A percentile compares a stretch with the other conserved stretches of the same genome.
Evolutionary conservation across 805 yeast species (phyloP).

Genomic region (Yamadazyma insecticola): DNA sequence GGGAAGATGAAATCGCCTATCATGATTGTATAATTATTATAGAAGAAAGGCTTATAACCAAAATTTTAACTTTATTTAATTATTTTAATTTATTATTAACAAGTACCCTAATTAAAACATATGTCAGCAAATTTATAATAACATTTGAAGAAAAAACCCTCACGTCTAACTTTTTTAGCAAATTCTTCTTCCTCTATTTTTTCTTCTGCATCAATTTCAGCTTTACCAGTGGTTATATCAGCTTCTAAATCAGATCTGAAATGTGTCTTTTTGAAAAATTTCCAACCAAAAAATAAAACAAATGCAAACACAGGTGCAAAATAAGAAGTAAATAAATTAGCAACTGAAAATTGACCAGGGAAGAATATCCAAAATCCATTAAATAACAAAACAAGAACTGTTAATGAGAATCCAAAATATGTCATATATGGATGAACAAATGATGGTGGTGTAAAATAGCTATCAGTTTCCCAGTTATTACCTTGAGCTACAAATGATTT

Average conservation of each 20-base stretch:
- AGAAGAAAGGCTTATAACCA: too few species aligned
- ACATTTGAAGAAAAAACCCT: constrained; percentile 18
- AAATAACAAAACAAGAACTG: constrained; percentile 24
- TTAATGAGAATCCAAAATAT: constrained; percentile 20
- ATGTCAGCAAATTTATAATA: constrained; percentile 11
- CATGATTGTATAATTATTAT: too few species aligned
- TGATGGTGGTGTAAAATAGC: constrained; percentile 16
- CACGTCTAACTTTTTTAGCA: constrained; percentile 15
- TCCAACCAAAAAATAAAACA: constrained; percentile 26
- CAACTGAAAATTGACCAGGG: constrained; percentile 30
- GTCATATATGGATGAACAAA: constrained; percentile 23
- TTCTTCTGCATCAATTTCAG: constrained; percentile 32
- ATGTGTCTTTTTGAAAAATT: constrained; percentile 25
- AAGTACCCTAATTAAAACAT: constrained; percentile 10
- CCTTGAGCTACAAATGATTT: constrained; percentile 26
- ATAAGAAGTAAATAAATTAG: constrained; percentile 33
- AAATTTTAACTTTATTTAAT: too few species aligned
- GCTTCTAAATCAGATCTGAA: constrained; percentile 27
- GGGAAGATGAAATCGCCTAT: too few species aligned
- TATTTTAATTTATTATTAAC: too few species aligned
- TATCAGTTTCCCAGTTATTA: constrained; percentile 10
- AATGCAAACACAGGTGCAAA: constrained; percentile 32
- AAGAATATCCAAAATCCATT: constrained; percentile 41
- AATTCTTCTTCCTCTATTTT: constrained; percentile 18
- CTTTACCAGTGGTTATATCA: constrained; percentile 30